Percentiles rank a stretch among this genome's conserved stretches.
phyloP scores from a whole-genome alignment of 129 eudicot species.

The Lonicera japonica region DNA sequence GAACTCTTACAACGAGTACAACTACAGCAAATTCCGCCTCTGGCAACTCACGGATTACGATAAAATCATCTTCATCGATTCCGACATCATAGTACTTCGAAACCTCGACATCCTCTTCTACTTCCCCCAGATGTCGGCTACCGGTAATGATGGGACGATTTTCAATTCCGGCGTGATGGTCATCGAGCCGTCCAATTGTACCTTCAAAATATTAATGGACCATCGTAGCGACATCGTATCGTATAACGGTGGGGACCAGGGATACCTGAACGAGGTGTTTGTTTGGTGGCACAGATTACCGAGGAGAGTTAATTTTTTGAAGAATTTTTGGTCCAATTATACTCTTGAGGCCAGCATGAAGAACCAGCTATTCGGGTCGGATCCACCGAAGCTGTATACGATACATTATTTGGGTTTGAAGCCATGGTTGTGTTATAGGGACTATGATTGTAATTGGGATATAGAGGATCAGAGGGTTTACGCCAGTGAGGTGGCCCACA shows the following conservation, averaged over 20 bases:
- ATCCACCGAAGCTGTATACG: conserved; percentile 70
- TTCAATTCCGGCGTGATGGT: conserved; percentile 95
- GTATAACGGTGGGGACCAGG: conserved; percentile 95
- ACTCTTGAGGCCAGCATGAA: conserved; percentile 50
- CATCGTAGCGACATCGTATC: conserved; percentile 42
- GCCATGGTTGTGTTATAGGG: conserved; percentile 88
- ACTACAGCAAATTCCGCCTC: conserved; percentile 76
- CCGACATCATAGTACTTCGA: conserved; percentile 71
- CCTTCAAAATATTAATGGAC: conserved; percentile 53
- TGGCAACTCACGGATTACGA: conserved; percentile 87
- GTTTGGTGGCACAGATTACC: conserved; percentile 92
- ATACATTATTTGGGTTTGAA: conserved; percentile 84
- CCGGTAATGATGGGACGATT: conserved; percentile 66
- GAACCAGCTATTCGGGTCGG: conserved; percentile 77
- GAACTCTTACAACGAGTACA: conserved; percentile 71
- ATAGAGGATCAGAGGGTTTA: conserved; percentile 53
- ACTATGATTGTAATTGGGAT: conserved; percentile 91
- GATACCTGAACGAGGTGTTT: conserved; percentile 74
- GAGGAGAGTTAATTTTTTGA: conserved; percentile 70
- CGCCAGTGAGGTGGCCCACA: conserved; percentile 80
- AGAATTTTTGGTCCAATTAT: conserved; percentile 75
- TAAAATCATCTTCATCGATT: conserved; percentile 73
- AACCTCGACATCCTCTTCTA: conserved; percentile 67
- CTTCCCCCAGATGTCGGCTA: conserved; percentile 82
- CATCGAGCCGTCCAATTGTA: conserved; percentile 82